Conservation (phyloP, 225 moss, liverwort and hornwort species). For the Ulota crispa region DNA sequence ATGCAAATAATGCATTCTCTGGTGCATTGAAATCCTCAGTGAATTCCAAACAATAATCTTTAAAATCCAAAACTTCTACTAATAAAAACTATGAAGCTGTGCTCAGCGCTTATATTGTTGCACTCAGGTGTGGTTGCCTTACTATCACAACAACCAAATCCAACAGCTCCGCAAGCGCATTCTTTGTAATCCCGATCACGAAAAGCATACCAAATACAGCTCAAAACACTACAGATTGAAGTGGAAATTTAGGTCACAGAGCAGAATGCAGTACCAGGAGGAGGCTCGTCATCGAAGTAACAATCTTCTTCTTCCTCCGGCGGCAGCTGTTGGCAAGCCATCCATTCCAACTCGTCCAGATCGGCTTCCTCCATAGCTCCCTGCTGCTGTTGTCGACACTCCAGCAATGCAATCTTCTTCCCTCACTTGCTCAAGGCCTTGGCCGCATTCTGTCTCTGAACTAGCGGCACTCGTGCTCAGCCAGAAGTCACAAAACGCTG, state of each 20-base stretch:
- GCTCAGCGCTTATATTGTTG: neutral
- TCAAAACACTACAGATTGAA: neutral
- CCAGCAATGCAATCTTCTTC: neutral
- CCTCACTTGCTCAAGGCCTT: neutral
- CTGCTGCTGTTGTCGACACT: neutral
- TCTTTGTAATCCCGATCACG: neutral
- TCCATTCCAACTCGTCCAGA: conserved; percentile 84
- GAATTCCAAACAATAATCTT: neutral
- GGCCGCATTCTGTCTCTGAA: neutral
- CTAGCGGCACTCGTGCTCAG: neutral
- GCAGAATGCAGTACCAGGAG: conserved; percentile 27
- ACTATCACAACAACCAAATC: neutral
- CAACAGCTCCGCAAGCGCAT: neutral
- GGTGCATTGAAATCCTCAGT: neutral
- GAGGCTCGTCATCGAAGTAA: conserved; percentile 36
- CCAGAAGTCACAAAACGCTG: neutral
- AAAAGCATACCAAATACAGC: neutral
- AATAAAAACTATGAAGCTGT: neutral
- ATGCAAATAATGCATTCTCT: neutral
- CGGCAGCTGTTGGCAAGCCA: conserved; percentile 67
- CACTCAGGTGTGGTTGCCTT: neutral
- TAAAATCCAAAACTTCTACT: neutral
- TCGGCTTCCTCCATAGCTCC: conserved; percentile 80
- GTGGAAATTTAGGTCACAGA: neutral
- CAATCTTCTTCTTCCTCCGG: conserved; percentile 47